Evolutionary conservation across 73 alveolate genomes (phyloP).

Genomic region (Urostyla sp.): DNA sequence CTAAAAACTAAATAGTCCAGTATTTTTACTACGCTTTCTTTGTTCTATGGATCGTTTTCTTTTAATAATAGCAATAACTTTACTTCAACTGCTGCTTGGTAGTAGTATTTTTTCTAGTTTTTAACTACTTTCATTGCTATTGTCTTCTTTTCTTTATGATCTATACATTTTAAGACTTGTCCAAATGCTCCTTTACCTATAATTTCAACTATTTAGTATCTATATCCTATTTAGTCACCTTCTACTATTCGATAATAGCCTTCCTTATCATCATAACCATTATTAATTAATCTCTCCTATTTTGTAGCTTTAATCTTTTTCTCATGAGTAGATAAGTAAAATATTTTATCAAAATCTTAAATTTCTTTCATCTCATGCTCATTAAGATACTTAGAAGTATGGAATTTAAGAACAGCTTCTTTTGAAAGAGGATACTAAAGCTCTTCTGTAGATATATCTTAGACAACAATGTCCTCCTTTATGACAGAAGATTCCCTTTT

Average conservation of each 20-base stretch:
- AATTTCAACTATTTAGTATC: conserved; percentile 75
- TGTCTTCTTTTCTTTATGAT: conserved; percentile 82
- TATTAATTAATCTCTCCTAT: conserved; percentile 31
- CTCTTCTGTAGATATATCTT: no score
- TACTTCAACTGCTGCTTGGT: conserved; percentile 86
- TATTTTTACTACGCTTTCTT: conserved; percentile 72
- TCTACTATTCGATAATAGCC: conserved; percentile 77
- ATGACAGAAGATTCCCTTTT: no score
- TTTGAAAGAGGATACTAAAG: neutral
- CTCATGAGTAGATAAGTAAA: conserved; percentile 39
- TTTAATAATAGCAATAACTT: conserved; percentile 75
- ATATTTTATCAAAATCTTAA: conserved; percentile 38
- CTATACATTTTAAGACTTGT: conserved; percentile 84
- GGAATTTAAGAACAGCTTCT: neutral
- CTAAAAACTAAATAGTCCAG: conserved; percentile 74
- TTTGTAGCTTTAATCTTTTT: conserved; percentile 30
- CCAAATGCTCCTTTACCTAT: conserved; percentile 96
- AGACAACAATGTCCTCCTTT: no score
- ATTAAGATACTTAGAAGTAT: neutral
- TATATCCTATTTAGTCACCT: conserved; percentile 82
- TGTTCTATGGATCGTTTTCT: conserved; percentile 67
- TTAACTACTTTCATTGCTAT: conserved; percentile 87
- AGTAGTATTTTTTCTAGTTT: conserved; percentile 70
- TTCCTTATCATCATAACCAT: conserved; percentile 78
- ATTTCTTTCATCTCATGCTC: conserved; percentile 57